Evolutionary conservation across 192 early-diverging fungal species (phyloP), one percentile per base, ranked within the genome.

Genomic region (Coemansia sp.): DNA sequence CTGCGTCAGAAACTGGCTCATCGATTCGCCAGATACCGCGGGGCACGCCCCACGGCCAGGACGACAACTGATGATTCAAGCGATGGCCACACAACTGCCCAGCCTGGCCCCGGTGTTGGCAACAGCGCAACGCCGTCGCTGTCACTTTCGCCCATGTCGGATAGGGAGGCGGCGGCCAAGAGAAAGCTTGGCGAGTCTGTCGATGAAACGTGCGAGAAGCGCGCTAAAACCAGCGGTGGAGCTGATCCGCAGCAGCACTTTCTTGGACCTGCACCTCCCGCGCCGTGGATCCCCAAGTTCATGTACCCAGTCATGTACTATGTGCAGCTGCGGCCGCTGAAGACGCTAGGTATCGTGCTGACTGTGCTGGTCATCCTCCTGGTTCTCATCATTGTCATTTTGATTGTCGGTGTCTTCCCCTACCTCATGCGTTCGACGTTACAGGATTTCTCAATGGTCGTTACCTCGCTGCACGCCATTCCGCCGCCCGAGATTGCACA

Each of bases 391-490:
- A 71, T 81, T n/a, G 66, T 76, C 13, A 69, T 81, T 8, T 18
- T 81, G 40, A 63, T 76, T 29, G 71, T 73, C 49, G 67, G 71
- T 50, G 79, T 81, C 53, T 71, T 81, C 53, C 79, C 79, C 10
- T 75, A 70, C 44, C 64, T 81, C 12, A 81, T 81, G 53, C 74
- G 79, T 55, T 43, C 74, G 3, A 81, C 73, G n/a, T 58, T 81
- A 5, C 74, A 81, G 62, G 79, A 81, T 39, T 68, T 81, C n/a
- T 73, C 79, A 13, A 43, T 81, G 2, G 22, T 49, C 0, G 58
- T 81, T 7, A 81, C 74, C 43, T 66, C 67, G 12, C 68, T 81
- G 29, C 79, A 73, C 18, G 79, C 74, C 15, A 41, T 67, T 11
- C 68, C 79, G 49, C 79, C 79, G 16, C 36, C 65, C n/a, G 70